Evolutionary conservation across 805 yeast species (phyloP).

Genomic region (Schizosaccharomyces cryophilus): DNA sequence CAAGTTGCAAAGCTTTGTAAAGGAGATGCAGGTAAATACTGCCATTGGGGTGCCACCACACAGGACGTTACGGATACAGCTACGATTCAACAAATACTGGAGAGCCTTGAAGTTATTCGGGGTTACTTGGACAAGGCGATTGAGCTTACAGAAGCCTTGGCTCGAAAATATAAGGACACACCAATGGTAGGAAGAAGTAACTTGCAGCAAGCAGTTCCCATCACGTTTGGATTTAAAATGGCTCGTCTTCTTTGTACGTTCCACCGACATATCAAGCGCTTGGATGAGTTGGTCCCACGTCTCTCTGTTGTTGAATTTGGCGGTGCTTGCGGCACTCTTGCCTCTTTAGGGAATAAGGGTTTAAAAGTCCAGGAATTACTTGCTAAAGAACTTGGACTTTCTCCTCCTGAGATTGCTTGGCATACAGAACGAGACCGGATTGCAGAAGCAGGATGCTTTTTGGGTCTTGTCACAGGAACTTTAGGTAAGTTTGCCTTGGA

Average conservation of each 20-base stretch:
- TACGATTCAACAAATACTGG: not conserved
- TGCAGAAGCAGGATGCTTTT: not conserved
- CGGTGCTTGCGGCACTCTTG: not conserved
- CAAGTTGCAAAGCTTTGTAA: not conserved
- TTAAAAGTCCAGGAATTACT: not conserved
- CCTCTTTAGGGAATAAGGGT: not conserved
- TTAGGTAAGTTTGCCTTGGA: not conserved
- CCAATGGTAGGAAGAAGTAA: slow-evolving; percentile 1
- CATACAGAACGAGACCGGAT: slow-evolving; percentile 1
- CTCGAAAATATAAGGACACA: not conserved
- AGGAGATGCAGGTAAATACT: not conserved
- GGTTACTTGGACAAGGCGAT: not conserved
- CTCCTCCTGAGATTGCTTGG: not conserved
- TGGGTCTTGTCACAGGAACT: not conserved
- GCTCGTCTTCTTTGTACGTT: not conserved
- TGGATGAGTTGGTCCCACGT: not conserved
- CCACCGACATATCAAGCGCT: not conserved
- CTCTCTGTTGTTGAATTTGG: not conserved
- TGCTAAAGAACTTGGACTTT: not conserved
- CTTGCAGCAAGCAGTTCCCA: not conserved
- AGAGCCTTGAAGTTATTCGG: not conserved
- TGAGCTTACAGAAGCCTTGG: not conserved
- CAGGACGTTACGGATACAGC: slow-evolving; percentile 1
- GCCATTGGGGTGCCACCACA: slow-evolving; percentile 3
- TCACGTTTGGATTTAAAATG: not conserved